A percentile compares a stretch with the other conserved stretches of the same genome.
Evolutionary conservation across 2,329 filamentous ascomycete genomes (phyloP).

Genomic region (Trichophyton rubrum): DNA sequence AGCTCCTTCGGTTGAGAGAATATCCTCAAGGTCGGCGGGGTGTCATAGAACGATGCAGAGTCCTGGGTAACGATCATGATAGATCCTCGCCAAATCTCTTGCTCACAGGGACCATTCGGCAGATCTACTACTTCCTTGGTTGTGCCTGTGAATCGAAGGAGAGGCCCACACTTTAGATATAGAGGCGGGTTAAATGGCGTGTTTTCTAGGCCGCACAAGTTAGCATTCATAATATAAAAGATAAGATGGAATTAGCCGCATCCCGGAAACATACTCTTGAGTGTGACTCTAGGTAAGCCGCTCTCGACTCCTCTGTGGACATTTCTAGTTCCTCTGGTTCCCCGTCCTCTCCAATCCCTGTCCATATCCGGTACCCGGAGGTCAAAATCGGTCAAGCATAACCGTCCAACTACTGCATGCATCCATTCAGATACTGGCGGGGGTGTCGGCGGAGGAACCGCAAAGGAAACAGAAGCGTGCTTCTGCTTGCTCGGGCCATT

Average conservation of each 20-base stretch:
- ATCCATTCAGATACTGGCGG: slow-evolving; percentile 52
- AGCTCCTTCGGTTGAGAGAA: slow-evolving; percentile 81
- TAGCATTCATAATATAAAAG: slow-evolving; percentile 18
- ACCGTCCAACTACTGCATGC: slow-evolving; percentile 50
- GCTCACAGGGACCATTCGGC: slow-evolving; percentile 37
- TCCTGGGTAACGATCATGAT: slow-evolving; percentile 94
- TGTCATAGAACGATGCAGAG: slow-evolving; percentile 67
- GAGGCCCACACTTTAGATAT: slow-evolving; percentile 77
- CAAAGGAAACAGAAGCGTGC: slow-evolving; percentile 34
- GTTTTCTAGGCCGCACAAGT: slow-evolving; percentile 25
- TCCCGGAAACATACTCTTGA: slow-evolving; percentile 20
- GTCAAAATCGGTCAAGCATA: slow-evolving; percentile 49
- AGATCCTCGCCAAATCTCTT: slow-evolving; percentile 82
- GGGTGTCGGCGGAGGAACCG: slow-evolving; percentile 35
- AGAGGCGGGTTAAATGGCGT: slow-evolving; percentile 72
- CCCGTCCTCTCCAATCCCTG: slow-evolving; percentile 66
- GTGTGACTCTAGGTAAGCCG: slow-evolving; percentile 21
- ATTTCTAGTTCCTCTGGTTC: slow-evolving; percentile 28
- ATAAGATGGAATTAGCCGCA: neutral
- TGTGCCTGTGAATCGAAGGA: slow-evolving; percentile 83
- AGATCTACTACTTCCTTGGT: slow-evolving; percentile 36
- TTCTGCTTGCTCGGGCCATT: slow-evolving; percentile 23
- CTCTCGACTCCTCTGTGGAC: slow-evolving; percentile 30
- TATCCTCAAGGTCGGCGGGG: slow-evolving; percentile 62
- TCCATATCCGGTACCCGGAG: slow-evolving; percentile 39